Evolutionary conservation across 2,329 filamentous ascomycete species (phyloP), one percentile per base, ranked within the genome.

Genomic region (Aspergillus sp.): DNA sequence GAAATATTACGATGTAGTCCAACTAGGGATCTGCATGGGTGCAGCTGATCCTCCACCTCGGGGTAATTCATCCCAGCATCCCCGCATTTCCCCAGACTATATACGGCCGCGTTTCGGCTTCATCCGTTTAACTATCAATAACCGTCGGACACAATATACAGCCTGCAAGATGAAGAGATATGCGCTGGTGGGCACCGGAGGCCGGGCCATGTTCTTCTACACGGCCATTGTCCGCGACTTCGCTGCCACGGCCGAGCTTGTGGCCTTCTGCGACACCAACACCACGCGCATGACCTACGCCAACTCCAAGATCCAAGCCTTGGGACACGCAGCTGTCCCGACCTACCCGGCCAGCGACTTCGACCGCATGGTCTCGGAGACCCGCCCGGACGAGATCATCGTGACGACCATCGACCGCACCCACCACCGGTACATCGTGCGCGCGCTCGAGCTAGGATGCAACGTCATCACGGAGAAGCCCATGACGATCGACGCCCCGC

Each of bases 401-500:
- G 76, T 86, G 14, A 85, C 83, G 1, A 85, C 83, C 0, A 83
- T 86, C 60, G 83, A 86, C 67, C 78, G 82, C 21, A 83, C 81
- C 3, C 83, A 86, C 65, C 73, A 85, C 60, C 76, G 71, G 23
- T 86, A 86, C 68, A 85, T 85, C 45, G 73, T 84, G 4, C 76
- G 79, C 2, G 81, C 83, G 0, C 70, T 86, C 45, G 81, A 85
- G 56, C 69, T 84, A 1, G 83, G 82, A 14, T 83, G 81, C 60
- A 78, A 81, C 54, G 82, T 84, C 0, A 73, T 86, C n/a, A 85
- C 80, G 0, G 83, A 86, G 61, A 86, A 86, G 65, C 83, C 83
- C 4, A 85, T 86, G 83, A 86, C 83, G 0, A 81, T 85, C 58
- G 82, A 86, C 60, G 79, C 75, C 0, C 72, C 76, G 1, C 76